phyloP scores from a whole-genome alignment of 164 flowering plant species.

The Amborella trichopoda region DNA sequence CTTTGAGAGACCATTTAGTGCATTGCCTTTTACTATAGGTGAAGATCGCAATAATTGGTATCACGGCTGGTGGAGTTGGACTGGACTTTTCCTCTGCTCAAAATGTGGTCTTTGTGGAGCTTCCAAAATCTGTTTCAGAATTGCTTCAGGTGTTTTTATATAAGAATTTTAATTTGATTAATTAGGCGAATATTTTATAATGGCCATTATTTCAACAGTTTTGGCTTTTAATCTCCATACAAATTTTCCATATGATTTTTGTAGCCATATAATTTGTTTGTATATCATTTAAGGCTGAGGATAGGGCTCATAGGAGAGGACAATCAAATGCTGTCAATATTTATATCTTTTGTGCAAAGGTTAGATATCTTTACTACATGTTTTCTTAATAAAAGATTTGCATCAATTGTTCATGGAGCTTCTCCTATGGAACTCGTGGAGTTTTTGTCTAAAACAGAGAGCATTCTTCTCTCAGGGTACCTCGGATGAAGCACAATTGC shows the following conservation, averaged over 20 bases:
- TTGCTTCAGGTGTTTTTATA: conserved; percentile 77
- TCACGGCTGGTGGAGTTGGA: conserved; percentile 78
- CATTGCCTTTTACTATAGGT: too few species aligned
- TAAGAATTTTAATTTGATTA: too few species aligned
- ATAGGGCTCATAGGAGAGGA: conserved; percentile 93
- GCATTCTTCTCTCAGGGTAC: conserved; percentile 47
- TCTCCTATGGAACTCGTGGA: background rate
- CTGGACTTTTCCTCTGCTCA: conserved; percentile 70
- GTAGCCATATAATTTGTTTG: too few species aligned
- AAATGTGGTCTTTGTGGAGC: conserved; percentile 82
- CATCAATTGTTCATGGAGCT: background rate
- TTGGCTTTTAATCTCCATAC: too few species aligned
- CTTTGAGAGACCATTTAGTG: background rate
- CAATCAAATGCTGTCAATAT: conserved; percentile 80
- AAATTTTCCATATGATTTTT: too few species aligned
- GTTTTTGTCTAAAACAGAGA: background rate
- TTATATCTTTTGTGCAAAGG: conserved; percentile 95
- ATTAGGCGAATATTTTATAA: too few species aligned
- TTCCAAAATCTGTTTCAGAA: conserved; percentile 50
- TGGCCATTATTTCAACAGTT: too few species aligned
- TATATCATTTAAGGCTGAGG: conserved; percentile 62
- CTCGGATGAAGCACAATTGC: conserved; percentile 73
- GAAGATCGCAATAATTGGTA: conserved; percentile 79
- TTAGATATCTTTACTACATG: conserved; percentile 8
- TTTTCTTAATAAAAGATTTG: background rate